Evolutionary conservation across 176 grass and related monocot genomes (phyloP).

Genomic region (Cenchrus americanus): DNA sequence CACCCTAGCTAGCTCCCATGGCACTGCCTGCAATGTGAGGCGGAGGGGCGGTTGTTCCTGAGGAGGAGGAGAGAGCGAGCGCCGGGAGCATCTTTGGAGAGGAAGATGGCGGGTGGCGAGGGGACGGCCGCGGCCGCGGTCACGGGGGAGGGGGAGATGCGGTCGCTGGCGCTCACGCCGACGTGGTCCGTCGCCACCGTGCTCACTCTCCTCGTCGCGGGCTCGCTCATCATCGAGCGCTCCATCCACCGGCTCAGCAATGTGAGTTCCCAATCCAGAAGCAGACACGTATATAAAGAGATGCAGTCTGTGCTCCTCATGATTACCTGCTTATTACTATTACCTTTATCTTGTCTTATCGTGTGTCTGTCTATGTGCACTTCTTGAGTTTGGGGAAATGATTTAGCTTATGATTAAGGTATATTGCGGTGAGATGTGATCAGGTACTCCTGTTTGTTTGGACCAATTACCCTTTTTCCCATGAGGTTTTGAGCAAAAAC

Average conservation of each 20-base stretch:
- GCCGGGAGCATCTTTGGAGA: too few species aligned
- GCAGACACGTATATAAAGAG: neutral
- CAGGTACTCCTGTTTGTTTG: neutral
- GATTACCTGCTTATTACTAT: slow-evolving; percentile 17
- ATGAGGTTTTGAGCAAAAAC: neutral
- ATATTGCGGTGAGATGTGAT: neutral
- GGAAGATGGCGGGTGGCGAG: slow-evolving; percentile 52
- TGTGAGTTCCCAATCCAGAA: slow-evolving; percentile 48
- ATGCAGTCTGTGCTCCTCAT: neutral
- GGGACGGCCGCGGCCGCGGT: neutral
- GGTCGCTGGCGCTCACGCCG: slow-evolving; percentile 85
- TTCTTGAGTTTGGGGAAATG: neutral
- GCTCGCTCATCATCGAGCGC: slow-evolving; percentile 90
- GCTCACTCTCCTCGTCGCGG: slow-evolving; percentile 82
- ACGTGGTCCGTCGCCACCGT: slow-evolving; percentile 98
- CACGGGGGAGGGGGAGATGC: slow-evolving; percentile 47
- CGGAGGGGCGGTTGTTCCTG: neutral
- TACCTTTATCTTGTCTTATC: neutral
- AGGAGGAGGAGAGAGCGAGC: neutral
- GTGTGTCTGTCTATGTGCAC: neutral
- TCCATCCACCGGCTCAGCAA: slow-evolving; percentile 89
- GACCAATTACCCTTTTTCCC: neutral
- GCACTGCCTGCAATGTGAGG: slow-evolving; percentile 10
- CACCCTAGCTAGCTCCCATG: neutral
- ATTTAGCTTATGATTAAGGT: neutral